Conservation (phyloP, 768 basidiomycete species). For the Suillus hirtellus region DNA sequence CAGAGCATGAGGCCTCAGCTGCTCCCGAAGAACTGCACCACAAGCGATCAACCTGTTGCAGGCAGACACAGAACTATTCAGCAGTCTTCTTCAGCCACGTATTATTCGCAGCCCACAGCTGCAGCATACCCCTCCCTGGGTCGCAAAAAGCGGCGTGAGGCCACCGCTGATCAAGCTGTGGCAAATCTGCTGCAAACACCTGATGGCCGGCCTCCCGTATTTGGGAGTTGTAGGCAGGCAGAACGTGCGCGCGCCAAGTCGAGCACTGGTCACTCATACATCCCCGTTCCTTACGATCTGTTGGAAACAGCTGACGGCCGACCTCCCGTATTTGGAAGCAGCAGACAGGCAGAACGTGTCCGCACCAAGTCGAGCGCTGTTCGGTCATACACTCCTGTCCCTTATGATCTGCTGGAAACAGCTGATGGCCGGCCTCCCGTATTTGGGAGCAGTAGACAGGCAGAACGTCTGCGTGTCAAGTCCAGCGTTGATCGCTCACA, state of each 20-base stretch:
- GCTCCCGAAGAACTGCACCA: not conserved
- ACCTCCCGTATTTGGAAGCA: no score
- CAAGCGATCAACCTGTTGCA: not conserved
- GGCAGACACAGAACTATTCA: not conserved
- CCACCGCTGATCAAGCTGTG: slow-evolving; percentile 4
- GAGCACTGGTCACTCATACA: not conserved
- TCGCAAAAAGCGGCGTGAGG: slow-evolving; percentile 5
- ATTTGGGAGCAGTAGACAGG: slow-evolving; percentile 8
- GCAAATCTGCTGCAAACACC: not conserved
- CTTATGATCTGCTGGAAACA: no score
- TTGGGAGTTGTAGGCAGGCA: slow-evolving; percentile 12
- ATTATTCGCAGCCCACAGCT: not conserved
- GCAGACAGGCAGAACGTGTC: no score
- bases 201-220: not conserved
- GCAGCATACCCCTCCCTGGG: slow-evolving; percentile 6
- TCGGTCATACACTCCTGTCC: no score
- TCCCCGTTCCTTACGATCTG: not conserved
- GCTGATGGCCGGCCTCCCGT: no score
- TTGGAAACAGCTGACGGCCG: no score
- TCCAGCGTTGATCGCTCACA: not conserved
- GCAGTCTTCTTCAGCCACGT: not conserved
- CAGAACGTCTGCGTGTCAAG: slow-evolving; percentile 7
- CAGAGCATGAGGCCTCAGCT: not conserved
- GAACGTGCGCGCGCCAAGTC: slow-evolving; percentile 9
- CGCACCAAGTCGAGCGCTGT: no score